These are phyloP conservation scores for Larix kaempferi DNA, from an alignment of 75 land plant genomes.

Conservation along the genomic window DNA sequence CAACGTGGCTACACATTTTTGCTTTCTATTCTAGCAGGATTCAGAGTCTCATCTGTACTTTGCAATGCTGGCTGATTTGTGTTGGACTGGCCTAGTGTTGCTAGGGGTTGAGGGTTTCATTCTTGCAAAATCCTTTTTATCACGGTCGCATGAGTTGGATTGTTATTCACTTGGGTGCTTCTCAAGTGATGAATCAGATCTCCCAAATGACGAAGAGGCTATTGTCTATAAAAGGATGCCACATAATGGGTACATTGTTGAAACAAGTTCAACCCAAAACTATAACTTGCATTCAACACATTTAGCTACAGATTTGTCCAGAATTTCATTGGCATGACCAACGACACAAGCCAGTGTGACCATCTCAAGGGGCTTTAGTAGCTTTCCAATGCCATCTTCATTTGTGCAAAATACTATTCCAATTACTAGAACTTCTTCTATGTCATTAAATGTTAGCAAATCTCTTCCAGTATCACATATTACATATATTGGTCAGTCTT, in stretches of 20 bases:
- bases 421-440: too few species aligned
- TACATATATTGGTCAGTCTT: too few species aligned
- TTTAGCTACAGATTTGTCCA: neutral
- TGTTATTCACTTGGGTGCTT: too few species aligned
- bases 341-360: too few species aligned
- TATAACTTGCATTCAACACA: neutral
- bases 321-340: neutral
- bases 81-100: constrained; percentile 93
- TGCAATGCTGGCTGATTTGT: constrained; percentile 81
- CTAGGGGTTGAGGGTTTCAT: constrained; percentile 77
- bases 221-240: constrained; percentile 35
- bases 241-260: constrained; percentile 26
- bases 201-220: constrained; percentile 50
- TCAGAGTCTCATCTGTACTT: constrained; percentile 72
- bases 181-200: constrained; percentile 28
- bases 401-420: too few species aligned
- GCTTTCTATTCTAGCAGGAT: constrained; percentile 77
- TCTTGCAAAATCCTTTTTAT: constrained; percentile 34
- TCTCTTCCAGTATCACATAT: too few species aligned
- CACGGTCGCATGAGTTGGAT: too few species aligned
- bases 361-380: too few species aligned
- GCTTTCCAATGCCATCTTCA: too few species aligned
- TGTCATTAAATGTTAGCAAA: too few species aligned
- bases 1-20: constrained; percentile 84
- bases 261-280: neutral